These are phyloP conservation scores for Ceriops tagal DNA, from an alignment of 345 rosid species.

Conservation along the genomic window DNA sequence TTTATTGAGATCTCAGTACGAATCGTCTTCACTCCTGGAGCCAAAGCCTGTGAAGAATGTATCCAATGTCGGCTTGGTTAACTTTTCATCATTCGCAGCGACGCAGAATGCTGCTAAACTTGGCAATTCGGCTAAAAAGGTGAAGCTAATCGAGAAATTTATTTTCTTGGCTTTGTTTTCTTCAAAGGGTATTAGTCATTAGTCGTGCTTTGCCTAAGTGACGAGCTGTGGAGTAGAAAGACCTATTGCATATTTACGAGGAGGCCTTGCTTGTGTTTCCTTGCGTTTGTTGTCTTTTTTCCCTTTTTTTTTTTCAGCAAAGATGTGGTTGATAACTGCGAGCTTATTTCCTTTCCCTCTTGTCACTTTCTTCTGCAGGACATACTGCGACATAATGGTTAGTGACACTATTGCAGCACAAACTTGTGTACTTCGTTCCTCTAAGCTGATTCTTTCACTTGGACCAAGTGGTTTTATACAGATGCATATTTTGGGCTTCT, in stretches of 20 bases:
- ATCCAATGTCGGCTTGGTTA: slow-evolving; percentile 14
- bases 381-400: slow-evolving; percentile 46
- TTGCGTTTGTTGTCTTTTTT: too few species aligned
- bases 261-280: too few species aligned
- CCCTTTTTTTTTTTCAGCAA: too few species aligned
- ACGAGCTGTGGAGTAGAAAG: not conserved
- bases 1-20: slow-evolving; percentile 2
- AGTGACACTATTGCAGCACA: slow-evolving; percentile 22
- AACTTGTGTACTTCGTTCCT: not conserved
- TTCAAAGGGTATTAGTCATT: not conserved
- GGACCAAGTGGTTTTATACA: not conserved
- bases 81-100: slow-evolving; percentile 13
- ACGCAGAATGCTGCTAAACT: not conserved
- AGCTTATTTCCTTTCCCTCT: not conserved
- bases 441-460: not conserved
- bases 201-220: not conserved
- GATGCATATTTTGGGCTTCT: not conserved
- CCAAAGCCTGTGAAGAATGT: not conserved
- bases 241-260: too few species aligned
- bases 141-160: not conserved
- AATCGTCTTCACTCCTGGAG: not conserved
- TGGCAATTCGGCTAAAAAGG: slow-evolving; percentile 7
- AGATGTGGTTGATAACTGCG: not conserved
- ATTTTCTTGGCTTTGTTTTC: not conserved
- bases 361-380: slow-evolving; percentile 43